phyloP scores from a whole-genome alignment of 768 basidiomycete genomes.

The Lactarius sp. region DNA sequence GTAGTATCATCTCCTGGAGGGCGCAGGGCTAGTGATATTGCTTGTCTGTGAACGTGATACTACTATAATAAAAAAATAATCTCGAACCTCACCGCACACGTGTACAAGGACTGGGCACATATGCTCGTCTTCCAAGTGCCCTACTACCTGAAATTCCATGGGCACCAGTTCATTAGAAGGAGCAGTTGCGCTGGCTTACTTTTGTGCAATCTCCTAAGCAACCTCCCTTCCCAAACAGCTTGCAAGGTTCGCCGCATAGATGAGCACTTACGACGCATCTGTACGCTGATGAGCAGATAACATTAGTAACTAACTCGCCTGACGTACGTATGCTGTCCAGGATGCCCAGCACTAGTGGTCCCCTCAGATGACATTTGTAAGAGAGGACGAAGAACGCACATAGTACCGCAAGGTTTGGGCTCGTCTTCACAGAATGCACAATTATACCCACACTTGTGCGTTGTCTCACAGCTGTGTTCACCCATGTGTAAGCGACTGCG shows the following conservation, averaged over 20 bases:
- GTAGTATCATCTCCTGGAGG: slow-evolving; percentile 11
- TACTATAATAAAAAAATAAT: not conserved
- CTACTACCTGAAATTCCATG: slow-evolving; percentile 36
- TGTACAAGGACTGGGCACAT: slow-evolving; percentile 50
- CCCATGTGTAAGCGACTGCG: slow-evolving; percentile 42
- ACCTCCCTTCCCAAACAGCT: slow-evolving; percentile 42
- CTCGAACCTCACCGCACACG: slow-evolving; percentile 49
- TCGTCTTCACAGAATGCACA: slow-evolving; percentile 43
- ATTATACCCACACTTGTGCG: slow-evolving; percentile 41
- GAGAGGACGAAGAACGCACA: slow-evolving; percentile 34
- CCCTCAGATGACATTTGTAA: not conserved
- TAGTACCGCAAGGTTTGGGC: slow-evolving; percentile 39
- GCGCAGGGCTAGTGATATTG: slow-evolving; percentile 17
- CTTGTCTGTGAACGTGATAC: not conserved
- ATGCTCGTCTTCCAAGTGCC: slow-evolving; percentile 47
- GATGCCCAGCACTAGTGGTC: slow-evolving; percentile 52
- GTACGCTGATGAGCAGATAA: not conserved
- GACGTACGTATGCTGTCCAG: slow-evolving; percentile 50
- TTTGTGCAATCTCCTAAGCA: slow-evolving; percentile 51
- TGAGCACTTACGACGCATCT: slow-evolving; percentile 51
- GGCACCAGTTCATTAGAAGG: not conserved
- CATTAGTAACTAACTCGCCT: too few species aligned
- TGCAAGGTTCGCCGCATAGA: slow-evolving; percentile 51
- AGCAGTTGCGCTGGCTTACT: slow-evolving; percentile 31
- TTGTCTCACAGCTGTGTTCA: slow-evolving; percentile 47